phyloP scores from a whole-genome alignment of 2,329 filamentous ascomycete species.

The Capronia epimyces region DNA sequence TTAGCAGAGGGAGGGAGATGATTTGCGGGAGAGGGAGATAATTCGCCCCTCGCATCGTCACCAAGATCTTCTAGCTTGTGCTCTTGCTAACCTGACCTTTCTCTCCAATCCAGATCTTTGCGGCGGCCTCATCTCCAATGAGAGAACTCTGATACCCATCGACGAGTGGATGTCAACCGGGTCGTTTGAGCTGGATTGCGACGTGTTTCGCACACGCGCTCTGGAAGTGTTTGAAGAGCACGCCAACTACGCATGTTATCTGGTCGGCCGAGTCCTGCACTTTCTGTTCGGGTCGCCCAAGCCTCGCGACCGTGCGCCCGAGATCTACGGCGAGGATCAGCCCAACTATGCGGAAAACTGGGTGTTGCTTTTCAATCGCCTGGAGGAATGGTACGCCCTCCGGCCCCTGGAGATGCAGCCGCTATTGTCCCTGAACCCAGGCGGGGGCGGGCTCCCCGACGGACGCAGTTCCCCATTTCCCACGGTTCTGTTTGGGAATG shows the following conservation, averaged over 20 bases:
- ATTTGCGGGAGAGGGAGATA: too few relatives aligned
- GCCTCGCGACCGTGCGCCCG: not conserved
- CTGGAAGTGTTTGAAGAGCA: not conserved
- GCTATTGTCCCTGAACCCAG: conserved; percentile 31
- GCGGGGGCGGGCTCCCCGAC: not conserved
- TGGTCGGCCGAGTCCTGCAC: not conserved
- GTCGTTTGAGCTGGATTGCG: not conserved
- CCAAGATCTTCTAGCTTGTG: too few relatives aligned
- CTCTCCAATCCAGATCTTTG: not conserved
- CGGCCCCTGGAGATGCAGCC: conserved; percentile 47
- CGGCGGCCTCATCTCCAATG: not conserved
- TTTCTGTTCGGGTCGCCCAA: not conserved
- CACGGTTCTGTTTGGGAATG: conserved; percentile 49
- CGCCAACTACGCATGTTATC: not conserved
- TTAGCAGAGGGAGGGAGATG: too few relatives aligned
- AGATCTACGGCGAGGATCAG: not conserved
- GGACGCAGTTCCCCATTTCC: conserved; percentile 45
- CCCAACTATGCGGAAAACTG: conserved; percentile 32
- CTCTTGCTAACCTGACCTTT: too few relatives aligned
- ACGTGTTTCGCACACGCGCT: not conserved
- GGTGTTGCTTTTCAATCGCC: conserved; percentile 46
- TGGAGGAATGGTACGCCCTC: conserved; percentile 46
- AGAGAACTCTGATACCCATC: not conserved
- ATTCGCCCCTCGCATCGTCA: too few relatives aligned
- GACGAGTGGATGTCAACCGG: not conserved